A percentile compares a stretch with the other conserved stretches of the same genome.
Conservation (phyloP, 148 eudicot species). For the Rhododendron griersonianum region DNA sequence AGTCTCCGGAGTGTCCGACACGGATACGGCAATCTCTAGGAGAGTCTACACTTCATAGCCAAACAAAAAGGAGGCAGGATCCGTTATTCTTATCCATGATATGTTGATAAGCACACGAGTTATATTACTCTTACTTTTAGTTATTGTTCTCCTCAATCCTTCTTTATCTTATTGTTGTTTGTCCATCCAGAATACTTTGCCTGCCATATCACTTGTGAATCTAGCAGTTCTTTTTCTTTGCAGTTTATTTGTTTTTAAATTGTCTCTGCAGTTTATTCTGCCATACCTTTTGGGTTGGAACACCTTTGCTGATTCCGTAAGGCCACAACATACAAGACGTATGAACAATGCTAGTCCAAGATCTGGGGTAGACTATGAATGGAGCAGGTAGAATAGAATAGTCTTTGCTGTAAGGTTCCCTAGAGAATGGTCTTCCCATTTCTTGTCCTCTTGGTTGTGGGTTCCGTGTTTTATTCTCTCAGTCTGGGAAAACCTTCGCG, state of each 20-base stretch:
- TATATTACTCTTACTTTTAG: not conserved
- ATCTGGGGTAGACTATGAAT: constrained; percentile 58
- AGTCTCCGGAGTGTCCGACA: not conserved
- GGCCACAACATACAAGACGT: constrained; percentile 46
- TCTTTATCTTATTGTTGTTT: not conserved
- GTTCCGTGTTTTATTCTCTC: not conserved
- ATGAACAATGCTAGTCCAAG: constrained; percentile 47
- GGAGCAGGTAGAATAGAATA: constrained; percentile 58
- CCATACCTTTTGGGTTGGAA: constrained; percentile 94
- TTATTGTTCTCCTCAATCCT: not conserved
- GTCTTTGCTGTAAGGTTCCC: not conserved
- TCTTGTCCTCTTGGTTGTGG: not conserved
- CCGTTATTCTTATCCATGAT: not conserved
- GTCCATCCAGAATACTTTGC: not conserved
- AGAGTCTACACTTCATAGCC: not conserved
- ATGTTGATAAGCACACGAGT: not conserved
- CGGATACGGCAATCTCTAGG: not conserved
- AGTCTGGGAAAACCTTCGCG: not conserved
- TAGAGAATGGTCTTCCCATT: not conserved
- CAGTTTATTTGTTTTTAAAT: not conserved
- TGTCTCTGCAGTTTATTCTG: constrained; percentile 63
- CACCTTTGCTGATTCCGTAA: constrained; percentile 55
- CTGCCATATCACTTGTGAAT: not conserved
- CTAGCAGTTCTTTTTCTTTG: constrained; percentile 45
- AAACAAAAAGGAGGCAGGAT: not conserved